Base-by-base conservation (phyloP, 2,329 filamentous ascomycete genomes). In the Phaeosphaeriaceae sp. region DNA sequence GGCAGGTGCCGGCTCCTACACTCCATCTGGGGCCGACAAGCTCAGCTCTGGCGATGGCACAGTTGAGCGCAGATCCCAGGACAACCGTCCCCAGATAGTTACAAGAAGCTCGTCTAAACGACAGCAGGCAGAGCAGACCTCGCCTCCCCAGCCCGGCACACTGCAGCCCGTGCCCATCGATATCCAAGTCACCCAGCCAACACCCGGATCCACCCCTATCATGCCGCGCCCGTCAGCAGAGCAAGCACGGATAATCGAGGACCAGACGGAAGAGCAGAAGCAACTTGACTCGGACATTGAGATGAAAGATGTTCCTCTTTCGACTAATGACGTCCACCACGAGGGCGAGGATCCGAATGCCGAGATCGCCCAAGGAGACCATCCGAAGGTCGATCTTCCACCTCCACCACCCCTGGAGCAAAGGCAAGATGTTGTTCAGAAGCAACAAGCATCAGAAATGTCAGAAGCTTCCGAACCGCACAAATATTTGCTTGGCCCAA, bases 401-500 rank as follows among this genome's bases (percentile, higher is more conserved):
- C 85, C 85, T 20, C 86, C 86, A 1, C 85, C 85, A 41, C 85
- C 86, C 3, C 72, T 83, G 41, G 78, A 78, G 48, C 75, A 83
- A 62, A 73, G 80, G 56, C 75, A 82, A 63, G 70, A 77, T 22
- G 76, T 78, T 57, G 70, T 77, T 22, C 65, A 71, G 36, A 67
- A 72, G 45, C 75, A 76, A 50, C 77, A 79, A 9, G 5, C 25
- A 7, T 79, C 80, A 22, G 79, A 79, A 48, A 74, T 80, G 46
- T 73, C 76, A 10, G 77, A 80, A 15, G 55, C 57, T 27, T 77
- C 80, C 47, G 77, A 85, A 70, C 80, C 83, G 50, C 87, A 86
- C 54, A 88, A 87, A 65, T 92, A 86, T 80, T 83, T 99, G 36
- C 81, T 99, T 54, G 93, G 93, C n/a, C 89, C 93, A 0, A 86